Percentiles rank a stretch among this genome's conserved stretches.
These are phyloP conservation scores for Ceratonia siliqua DNA, from an alignment of 306 rosid species.

Conservation along the genomic window DNA sequence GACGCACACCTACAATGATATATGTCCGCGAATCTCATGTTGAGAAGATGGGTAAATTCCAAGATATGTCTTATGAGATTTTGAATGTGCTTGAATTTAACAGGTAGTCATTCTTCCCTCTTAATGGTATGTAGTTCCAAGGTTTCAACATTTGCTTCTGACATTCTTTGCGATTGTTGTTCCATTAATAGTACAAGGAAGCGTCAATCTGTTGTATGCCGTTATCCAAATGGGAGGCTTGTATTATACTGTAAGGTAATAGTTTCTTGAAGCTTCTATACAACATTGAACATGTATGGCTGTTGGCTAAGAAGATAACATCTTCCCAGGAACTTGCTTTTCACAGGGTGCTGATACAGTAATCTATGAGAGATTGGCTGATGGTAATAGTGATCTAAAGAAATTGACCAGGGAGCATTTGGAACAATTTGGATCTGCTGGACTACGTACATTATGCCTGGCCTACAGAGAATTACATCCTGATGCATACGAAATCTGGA, in stretches of 20 bases:
- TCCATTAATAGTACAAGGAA: constrained; percentile 74
- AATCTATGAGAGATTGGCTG: constrained; percentile 79
- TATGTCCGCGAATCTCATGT: constrained; percentile 91
- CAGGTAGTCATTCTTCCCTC: constrained; percentile 50
- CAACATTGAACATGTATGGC: constrained; percentile 17
- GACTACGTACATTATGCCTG: constrained; percentile 90
- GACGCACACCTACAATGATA: constrained; percentile 90
- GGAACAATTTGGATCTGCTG: constrained; percentile 88
- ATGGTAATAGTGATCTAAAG: constrained; percentile 54
- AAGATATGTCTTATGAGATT: constrained; percentile 84
- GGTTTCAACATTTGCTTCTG: constrained; percentile 2
- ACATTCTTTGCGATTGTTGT: constrained; percentile 34
- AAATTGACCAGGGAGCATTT: constrained; percentile 75
- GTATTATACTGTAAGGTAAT: constrained; percentile 95
- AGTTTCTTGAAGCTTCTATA: constrained; percentile 32
- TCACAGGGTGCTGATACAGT: constrained; percentile 95
- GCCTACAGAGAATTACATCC: constrained; percentile 85
- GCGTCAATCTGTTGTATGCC: constrained; percentile 97
- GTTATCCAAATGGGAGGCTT: constrained; percentile 93
- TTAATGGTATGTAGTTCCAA: not conserved
- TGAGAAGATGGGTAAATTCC: constrained; percentile 73
- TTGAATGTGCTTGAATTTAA: constrained; percentile 95
- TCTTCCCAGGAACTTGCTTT: constrained; percentile 38
- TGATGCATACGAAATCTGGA: constrained; percentile 85
- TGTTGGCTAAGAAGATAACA: constrained; percentile 41